Evolutionary conservation across 805 yeast species (phyloP), one percentile per base, ranked within the genome.

Genomic region (Saccharomycopsis babjevae): DNA sequence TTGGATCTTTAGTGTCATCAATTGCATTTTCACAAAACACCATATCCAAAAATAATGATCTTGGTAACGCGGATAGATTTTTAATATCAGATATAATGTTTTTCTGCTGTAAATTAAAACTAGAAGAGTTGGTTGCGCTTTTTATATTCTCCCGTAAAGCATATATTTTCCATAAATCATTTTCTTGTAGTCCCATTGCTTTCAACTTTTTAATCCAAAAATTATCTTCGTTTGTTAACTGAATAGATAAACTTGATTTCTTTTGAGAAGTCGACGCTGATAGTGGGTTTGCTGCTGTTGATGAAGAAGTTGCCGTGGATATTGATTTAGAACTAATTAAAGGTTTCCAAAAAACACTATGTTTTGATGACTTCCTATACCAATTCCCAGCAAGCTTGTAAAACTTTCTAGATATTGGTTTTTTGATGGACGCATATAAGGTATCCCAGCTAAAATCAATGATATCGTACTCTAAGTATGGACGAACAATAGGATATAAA

Each of bases 151-250:
- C 85, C 60, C 92, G 77, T 60, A 90, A 71, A 2, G 82, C 82
- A 16, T 85, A 84, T 13, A 93, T 73, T 70, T 92, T 93, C 97
- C 97, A 93, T 30, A 89, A 67, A 54, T 90, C 96, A 7, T 76
- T 77, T 10, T 84, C 89, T 7, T 76, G 77, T 58, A 93, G 72
- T 0, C 97, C 98, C n/a, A 89, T 77, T 1, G 85, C 77, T 56
- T 82, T 79, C 52, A 93, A 74, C 64, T 85, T 83, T 42, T 81
- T 81, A n/a, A 90, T 74, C 91, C 96, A 87, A 38, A 78, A 77
- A 60, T 79, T 77, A 70, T 89, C 96, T 61, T 83, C 87, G 2
- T 79, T 77, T 0, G 89, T 84, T 30, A 87, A 63, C 3, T 83
- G 83, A 13, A 81, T 70, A 56, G 80, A 52, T 32, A 18, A 13